Evolutionary conservation across 306 rosid species (phyloP), one percentile per base, ranked within the genome.

Genomic region (Casuarina equisetifolia): DNA sequence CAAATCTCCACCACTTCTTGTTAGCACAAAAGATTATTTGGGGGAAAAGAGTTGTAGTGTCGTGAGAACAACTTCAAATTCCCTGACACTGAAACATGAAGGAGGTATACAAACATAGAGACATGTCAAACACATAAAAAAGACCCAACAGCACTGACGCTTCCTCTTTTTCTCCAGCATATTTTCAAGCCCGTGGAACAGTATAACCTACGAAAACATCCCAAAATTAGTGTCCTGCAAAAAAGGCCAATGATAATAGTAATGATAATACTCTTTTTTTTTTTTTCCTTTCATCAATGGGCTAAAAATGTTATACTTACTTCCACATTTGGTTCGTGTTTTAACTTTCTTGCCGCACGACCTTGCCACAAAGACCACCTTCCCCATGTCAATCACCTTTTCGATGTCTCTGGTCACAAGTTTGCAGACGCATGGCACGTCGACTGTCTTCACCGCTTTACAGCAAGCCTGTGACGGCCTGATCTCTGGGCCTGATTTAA

Each of bases 381-480:
- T 89, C 0, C 45, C 69, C 77, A 85, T 2, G 61, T 84, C 80
- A 0, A 89, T 40, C 3, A 70, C 19, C 4, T 68, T 39, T 43
- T 43, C 87, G 46, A 74, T 9, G 0, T 80, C 82, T 43, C 76
- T 82, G 0, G 84, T 70, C 3, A 84, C 4, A 35, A 73, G 70
- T 1, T 73, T 71, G 76, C 92, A 89, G 0, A 67, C 84, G 54
- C 92, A 88, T 15, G 79, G 39, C 0, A 86, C 43, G 7, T 88
- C 46, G 6, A 64, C 49, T 1, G 6, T 8, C 12, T 15, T 80
- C 46, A 88, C 0, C 50, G 0, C 92, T 3, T 68, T 43, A 53
- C 90, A 88, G 13, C 92, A 88, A 3, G 12, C 80, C 8, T 53
- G 16, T 17, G 88, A 89, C 51, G 92, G 92, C 3, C 7, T 75